Conservation (phyloP, 2,329 filamentous ascomycete genomes). For the Zelopaecilomyces penicillatus region DNA sequence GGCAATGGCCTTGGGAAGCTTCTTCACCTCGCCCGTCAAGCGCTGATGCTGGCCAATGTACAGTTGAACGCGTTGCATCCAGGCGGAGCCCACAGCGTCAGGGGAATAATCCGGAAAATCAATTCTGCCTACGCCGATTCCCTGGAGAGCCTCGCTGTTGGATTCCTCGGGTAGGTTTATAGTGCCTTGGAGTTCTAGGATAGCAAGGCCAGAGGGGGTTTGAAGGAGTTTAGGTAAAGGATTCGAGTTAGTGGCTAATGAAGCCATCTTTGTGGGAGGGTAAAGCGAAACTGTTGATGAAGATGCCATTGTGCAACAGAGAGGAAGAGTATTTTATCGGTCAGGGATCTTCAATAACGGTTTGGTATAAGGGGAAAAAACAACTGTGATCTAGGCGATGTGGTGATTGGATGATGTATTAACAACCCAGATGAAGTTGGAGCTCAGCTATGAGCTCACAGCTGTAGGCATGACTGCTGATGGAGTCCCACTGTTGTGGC, state of each 20-base stretch:
- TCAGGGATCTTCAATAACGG: too few relatives aligned
- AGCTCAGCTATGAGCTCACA: too few relatives aligned
- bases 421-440: too few relatives aligned
- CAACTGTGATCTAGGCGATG: too few relatives aligned
- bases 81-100: constrained; percentile 45
- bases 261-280: constrained; percentile 22
- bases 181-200: constrained; percentile 87
- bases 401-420: too few relatives aligned
- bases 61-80: constrained; percentile 86
- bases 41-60: constrained; percentile 86
- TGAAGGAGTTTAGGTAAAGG: constrained; percentile 76
- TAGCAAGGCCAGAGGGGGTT: constrained; percentile 79
- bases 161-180: constrained; percentile 60
- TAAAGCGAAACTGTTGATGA: constrained; percentile 31
- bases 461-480: too few relatives aligned
- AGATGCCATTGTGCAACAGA: constrained; percentile 17
- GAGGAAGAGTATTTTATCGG: neutral
- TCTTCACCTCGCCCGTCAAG: constrained; percentile 84
- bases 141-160: constrained; percentile 21
- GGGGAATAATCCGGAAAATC: constrained; percentile 67
- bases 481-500: too few relatives aligned
- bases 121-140: constrained; percentile 55
- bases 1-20: constrained; percentile 68
- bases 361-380: too few relatives aligned
- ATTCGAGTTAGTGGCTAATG: constrained; percentile 20